Evolutionary conservation across 768 basidiomycete species (phyloP).

Genomic region (Chalciporus piperatus): DNA sequence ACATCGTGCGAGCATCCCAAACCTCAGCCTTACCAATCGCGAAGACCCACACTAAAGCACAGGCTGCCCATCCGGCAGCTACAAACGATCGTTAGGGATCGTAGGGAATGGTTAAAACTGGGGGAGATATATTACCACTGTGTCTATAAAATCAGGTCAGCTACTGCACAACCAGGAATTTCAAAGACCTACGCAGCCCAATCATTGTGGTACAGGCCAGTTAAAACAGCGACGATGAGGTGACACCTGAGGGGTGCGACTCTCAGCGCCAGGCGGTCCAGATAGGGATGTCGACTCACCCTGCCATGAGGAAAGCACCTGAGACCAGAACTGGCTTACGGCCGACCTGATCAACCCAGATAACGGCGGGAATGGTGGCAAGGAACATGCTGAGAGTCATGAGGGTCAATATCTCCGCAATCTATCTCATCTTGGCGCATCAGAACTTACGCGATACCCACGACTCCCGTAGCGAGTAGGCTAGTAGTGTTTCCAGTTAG

Average conservation of each 20-base stretch:
- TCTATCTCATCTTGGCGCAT: neutral
- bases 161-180: neutral
- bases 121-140: conserved; percentile 1
- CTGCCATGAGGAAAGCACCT: conserved; percentile 73
- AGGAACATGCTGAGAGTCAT: conserved; percentile 54
- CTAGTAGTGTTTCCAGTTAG: conserved; percentile 59
- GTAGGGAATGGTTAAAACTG: neutral
- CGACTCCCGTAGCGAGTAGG: conserved; percentile 65
- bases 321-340: conserved; percentile 71
- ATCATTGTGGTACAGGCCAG: conserved; percentile 53
- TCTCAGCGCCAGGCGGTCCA: conserved; percentile 11
- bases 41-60: conserved; percentile 71
- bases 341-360: conserved; percentile 77
- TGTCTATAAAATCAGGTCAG: conserved; percentile 1
- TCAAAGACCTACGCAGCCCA: conserved; percentile 45
- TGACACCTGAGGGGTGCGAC: conserved; percentile 48
- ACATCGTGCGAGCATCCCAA: neutral
- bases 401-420: neutral
- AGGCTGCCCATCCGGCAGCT: conserved; percentile 74
- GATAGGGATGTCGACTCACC: conserved; percentile 33
- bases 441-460: conserved; percentile 65
- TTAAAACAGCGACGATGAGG: conserved; percentile 65
- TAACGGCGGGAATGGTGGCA: conserved; percentile 76
- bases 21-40: conserved; percentile 47
- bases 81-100: conserved; percentile 3